Base-by-base conservation (phyloP, 176 grass and related monocot species). In the Carex kokanica region DNA sequence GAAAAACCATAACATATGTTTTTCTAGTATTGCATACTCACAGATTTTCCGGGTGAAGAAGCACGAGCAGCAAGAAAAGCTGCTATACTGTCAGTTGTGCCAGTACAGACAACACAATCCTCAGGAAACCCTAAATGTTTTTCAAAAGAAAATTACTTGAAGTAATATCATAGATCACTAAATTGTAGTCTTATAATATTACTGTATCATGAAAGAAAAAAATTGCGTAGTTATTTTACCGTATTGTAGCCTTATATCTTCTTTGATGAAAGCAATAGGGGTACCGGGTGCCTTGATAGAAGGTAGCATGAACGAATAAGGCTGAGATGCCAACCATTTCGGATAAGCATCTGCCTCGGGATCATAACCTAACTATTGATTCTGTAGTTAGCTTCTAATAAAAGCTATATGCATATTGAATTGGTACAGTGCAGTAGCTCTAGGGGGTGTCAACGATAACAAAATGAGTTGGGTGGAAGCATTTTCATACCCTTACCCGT, bases 11-110 rank as follows among this genome's bases (percentile, higher is more conserved):
- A 75, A 51, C 9, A 53, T 77, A 49, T 24, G 2, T 55, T 78
- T 54, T 53, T 78, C 5, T 64, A 18, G 21, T 64, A 18, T 79
- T 31, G 21, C 15, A 59, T 73, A 85, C 86, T 91, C 84, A 97
- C 94, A 16, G 91, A 91, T 87, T 80, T 81, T 60, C 94, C 94
- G 8, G 87, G 84, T 81, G 63, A 70, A 43, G 72, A 68, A 56
- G 86, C 92, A 29, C 91, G 65, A 0, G 89, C 91, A 74, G 94
- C 91, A 38, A 93, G 91, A 31, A 97, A 93, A 54, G 94, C 91
- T 38, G 89, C 94, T 17, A 97, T 97, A 83, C 88, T 93, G 82
- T 97, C 94, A 1, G 91, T 93, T 60, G 91, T 97, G 31, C 94
- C 94, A 9, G 91, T 88, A 56, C 94, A 93, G 58, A 87, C 84